Evolutionary conservation across 1,284 basidiomycete genomes (phyloP).

Genomic region (Malassezia nana): DNA sequence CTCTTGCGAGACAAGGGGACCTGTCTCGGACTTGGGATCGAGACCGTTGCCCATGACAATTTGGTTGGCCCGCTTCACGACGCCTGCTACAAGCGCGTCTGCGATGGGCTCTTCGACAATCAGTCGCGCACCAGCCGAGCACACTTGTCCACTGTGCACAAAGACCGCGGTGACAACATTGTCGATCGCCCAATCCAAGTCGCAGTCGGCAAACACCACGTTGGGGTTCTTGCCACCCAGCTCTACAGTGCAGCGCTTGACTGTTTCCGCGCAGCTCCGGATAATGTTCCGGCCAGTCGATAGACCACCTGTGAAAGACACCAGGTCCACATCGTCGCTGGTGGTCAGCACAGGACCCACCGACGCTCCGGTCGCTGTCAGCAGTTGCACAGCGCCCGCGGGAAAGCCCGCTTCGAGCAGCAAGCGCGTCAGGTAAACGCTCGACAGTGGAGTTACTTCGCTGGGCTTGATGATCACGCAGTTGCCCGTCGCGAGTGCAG

Average conservation of each 20-base stretch:
- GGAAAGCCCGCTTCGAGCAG: constrained; percentile 44
- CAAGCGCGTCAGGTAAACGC: constrained; percentile 39
- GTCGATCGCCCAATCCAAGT: constrained; percentile 44
- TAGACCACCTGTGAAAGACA: constrained; percentile 46
- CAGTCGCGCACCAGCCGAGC: constrained; percentile 42
- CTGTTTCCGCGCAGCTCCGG: constrained; percentile 31
- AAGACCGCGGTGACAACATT: constrained; percentile 45
- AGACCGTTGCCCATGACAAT: constrained; percentile 44
- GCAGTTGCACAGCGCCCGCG: constrained; percentile 31
- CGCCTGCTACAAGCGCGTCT: constrained; percentile 39
- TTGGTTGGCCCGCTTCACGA: constrained; percentile 38
- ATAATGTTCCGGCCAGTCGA: constrained; percentile 42
- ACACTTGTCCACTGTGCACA: constrained; percentile 47
- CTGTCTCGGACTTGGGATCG: constrained; percentile 35
- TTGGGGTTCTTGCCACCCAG: constrained; percentile 48
- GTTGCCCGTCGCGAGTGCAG: constrained; percentile 45
- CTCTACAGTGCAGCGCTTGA: constrained; percentile 46
- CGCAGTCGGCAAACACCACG: constrained; percentile 45
- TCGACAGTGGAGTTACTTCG: constrained; percentile 47
- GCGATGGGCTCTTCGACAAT: constrained; percentile 47
- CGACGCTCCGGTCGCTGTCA: constrained; percentile 40
- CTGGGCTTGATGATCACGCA: constrained; percentile 46
- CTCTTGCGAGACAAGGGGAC: constrained; percentile 40
- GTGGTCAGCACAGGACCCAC: constrained; percentile 40
- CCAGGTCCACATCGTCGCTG: constrained; percentile 40